Percentiles rank a stretch among this genome's conserved stretches.
Evolutionary conservation across 2,329 filamentous ascomycete species (phyloP).

Genomic region (Penicillium sp.): DNA sequence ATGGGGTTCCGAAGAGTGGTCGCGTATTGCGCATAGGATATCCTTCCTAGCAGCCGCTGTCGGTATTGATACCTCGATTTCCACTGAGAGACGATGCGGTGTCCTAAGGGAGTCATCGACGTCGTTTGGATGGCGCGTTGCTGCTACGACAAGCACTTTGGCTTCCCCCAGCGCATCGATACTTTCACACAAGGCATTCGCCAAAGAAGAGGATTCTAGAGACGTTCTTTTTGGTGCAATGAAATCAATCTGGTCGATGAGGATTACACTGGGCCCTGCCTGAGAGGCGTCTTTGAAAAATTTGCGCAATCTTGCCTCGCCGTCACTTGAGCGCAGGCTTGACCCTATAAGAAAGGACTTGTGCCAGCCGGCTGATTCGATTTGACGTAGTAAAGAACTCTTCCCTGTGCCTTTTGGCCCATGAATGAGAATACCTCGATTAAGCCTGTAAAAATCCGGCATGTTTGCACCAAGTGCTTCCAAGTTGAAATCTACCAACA

Average conservation of each 20-base stretch:
- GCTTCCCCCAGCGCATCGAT: slow-evolving; percentile 40
- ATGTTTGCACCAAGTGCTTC: slow-evolving; percentile 27
- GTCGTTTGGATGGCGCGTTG: slow-evolving; percentile 68
- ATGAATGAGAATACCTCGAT: slow-evolving; percentile 67
- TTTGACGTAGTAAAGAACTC: slow-evolving; percentile 64
- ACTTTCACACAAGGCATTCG: slow-evolving; percentile 38
- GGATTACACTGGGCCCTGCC: slow-evolving; percentile 69
- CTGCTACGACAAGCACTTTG: slow-evolving; percentile 68
- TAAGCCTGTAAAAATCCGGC: slow-evolving; percentile 40
- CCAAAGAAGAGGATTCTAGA: slow-evolving; percentile 38
- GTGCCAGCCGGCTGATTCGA: slow-evolving; percentile 67
- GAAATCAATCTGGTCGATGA: slow-evolving; percentile 73
- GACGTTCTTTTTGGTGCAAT: slow-evolving; percentile 57
- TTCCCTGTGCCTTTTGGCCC: slow-evolving; percentile 85
- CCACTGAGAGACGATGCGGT: slow-evolving; percentile 59
- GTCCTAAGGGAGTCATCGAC: slow-evolving; percentile 67
- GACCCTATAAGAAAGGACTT: slow-evolving; percentile 53
- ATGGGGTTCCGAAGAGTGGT: slow-evolving; percentile 45
- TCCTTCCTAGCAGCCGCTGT: slow-evolving; percentile 66
- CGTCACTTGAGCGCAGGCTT: slow-evolving; percentile 36
- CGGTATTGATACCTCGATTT: slow-evolving; percentile 74
- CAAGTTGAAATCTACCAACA: slow-evolving; percentile 55
- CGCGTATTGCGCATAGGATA: slow-evolving; percentile 63
- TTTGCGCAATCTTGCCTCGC: slow-evolving; percentile 58
- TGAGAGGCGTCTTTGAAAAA: slow-evolving; percentile 66